Conservation (phyloP, 2,329 filamentous ascomycete genomes). For the Macrophomina phaseolina region DNA sequence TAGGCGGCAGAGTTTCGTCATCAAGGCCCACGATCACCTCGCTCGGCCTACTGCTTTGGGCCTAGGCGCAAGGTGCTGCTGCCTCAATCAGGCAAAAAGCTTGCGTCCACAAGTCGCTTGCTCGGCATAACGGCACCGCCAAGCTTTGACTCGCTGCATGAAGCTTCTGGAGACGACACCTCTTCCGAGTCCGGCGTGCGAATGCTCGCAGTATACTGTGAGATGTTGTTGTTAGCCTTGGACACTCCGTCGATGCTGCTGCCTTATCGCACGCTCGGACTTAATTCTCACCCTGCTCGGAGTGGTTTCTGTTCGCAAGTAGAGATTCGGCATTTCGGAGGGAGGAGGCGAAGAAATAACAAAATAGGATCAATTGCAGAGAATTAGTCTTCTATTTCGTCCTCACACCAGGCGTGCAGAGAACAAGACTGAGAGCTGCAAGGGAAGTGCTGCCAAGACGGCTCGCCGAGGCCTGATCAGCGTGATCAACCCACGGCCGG, state of each 20-base stretch:
- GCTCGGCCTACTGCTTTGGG: neutral
- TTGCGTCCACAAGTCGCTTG: conserved; percentile 6
- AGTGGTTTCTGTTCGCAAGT: neutral
- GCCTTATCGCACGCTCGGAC: neutral
- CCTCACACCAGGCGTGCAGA: neutral
- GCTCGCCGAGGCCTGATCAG: neutral
- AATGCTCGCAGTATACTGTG: neutral
- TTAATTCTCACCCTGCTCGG: neutral
- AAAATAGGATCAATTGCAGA: neutral
- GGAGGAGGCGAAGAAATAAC: neutral
- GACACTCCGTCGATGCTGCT: neutral
- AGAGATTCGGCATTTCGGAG: neutral
- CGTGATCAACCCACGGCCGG: neutral
- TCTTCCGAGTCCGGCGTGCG: neutral
- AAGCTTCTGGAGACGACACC: conserved; percentile 15
- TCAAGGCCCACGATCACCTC: neutral
- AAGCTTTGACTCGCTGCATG: conserved; percentile 12
- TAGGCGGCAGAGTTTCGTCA: neutral
- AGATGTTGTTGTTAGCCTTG: neutral
- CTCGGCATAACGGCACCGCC: conserved; percentile 5
- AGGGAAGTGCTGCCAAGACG: neutral
- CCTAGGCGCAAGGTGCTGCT: neutral
- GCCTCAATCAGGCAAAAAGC: conserved; percentile 3
- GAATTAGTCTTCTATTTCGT: no score
- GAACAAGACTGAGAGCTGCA: neutral